Percentiles rank a stretch among this genome's conserved stretches.
These are phyloP conservation scores for Aegilops umbellulata DNA, from an alignment of 176 grass and related monocot genomes.

Conservation along the genomic window DNA sequence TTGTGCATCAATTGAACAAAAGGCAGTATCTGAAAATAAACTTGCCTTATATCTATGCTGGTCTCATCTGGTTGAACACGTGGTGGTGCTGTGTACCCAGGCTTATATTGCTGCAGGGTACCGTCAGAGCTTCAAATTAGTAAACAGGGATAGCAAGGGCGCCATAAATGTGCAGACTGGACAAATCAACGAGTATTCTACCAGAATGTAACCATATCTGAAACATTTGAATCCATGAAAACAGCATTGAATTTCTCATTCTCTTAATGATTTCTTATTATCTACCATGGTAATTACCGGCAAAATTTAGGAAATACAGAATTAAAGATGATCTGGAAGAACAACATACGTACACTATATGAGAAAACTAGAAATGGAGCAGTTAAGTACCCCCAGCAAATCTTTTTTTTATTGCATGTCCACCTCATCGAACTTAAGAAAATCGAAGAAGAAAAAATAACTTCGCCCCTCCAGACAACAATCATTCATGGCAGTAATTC, in stretches of 20 bases:
- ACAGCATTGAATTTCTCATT: neutral
- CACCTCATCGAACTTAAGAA: neutral
- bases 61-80: conserved; percentile 70
- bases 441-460: neutral
- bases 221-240: neutral
- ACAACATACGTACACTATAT: neutral
- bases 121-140: conserved; percentile 24
- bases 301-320: neutral
- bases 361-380: neutral
- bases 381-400: no score
- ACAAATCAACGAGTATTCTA: neutral
- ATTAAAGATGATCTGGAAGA: neutral
- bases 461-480: neutral
- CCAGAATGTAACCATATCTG: neutral
- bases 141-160: neutral
- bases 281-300: neutral
- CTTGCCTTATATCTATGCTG: conserved; percentile 75
- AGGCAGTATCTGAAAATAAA: conserved; percentile 18
- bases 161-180: neutral
- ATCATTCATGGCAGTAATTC: neutral
- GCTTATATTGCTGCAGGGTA: conserved; percentile 70
- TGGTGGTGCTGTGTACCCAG: conserved; percentile 74
- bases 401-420: neutral
- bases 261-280: neutral
- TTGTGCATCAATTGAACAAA: neutral